Conservation (phyloP, 1,284 basidiomycete species). For the Uromyces viciae-fabae region DNA sequence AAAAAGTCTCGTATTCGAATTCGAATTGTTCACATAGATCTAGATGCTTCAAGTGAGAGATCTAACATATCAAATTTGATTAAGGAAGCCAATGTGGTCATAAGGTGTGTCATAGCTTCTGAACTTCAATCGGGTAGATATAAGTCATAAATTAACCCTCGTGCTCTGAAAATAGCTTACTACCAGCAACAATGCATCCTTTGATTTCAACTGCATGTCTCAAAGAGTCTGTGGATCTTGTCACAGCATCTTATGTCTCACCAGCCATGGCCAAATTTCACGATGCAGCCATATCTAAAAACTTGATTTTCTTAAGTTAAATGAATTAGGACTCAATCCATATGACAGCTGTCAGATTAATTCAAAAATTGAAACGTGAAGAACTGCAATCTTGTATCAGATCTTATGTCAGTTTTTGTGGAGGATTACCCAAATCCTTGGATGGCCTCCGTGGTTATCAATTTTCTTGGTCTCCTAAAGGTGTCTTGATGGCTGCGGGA, state of each 20-base stretch:
- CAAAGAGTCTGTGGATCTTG: constrained; percentile 68
- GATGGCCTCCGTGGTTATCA: constrained; percentile 71
- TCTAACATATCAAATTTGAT: constrained; percentile 62
- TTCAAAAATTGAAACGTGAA: constrained; percentile 63
- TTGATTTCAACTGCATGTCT: constrained; percentile 74
- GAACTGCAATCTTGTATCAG: constrained; percentile 60
- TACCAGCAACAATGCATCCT: constrained; percentile 75
- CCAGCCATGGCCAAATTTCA: constrained; percentile 71
- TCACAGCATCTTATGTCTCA: constrained; percentile 89
- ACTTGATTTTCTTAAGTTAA: constrained; percentile 76
- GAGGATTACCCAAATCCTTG: constrained; percentile 71
- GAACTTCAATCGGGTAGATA: background rate
- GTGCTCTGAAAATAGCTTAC: constrained; percentile 60
- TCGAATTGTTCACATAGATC: too few relatives aligned
- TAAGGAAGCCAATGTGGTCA: constrained; percentile 63
- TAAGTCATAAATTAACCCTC: background rate
- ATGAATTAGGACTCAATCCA: constrained; percentile 94
- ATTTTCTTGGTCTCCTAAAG: constrained; percentile 90
- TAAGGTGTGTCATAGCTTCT: constrained; percentile 66
- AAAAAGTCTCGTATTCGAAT: constrained; percentile 64
- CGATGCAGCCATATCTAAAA: constrained; percentile 65
- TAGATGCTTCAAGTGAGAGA: constrained; percentile 65
- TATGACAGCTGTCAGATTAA: constrained; percentile 75
- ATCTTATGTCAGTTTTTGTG: constrained; percentile 88
- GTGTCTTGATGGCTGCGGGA: constrained; percentile 75